Base-by-base conservation (phyloP, 2,329 filamentous ascomycete species). In the Nemania serpens region DNA sequence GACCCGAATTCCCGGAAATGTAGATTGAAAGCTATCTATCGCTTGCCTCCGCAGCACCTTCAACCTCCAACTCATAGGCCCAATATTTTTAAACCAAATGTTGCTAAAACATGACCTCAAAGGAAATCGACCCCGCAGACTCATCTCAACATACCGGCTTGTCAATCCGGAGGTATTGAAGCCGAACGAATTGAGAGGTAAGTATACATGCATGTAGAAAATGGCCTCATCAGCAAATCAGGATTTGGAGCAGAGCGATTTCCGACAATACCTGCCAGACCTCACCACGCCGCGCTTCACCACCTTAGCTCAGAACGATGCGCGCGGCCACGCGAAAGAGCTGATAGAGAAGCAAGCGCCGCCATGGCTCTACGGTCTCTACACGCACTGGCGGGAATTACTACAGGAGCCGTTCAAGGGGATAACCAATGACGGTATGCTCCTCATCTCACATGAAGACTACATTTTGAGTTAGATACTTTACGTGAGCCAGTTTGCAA, bases 391-490 rank as follows among this genome's bases (percentile, higher is more conserved):
- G 86, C 72, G 78, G 50, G 76, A 81, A 36, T 71, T 88, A 9
- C 76, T 87, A 25, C 76, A 85, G 57, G 88, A 91, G 74, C 89
- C 90, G 0, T 92, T 85, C 72, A 86, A 84, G 69, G 90, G 90
- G 22, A 78, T 93, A 18, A 91, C 90, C 0, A 85, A 75, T 11
- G 87, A 92, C 65, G 90, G 89, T 81, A 75, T 29, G 75, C 37
- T 49, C 25, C 22, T 33, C 18, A n/a, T n/a, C n/a, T n/a, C n/a
- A n/a, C n/a, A n/a, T n/a, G n/a, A n/a, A n/a, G n/a, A n/a, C n/a
- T n/a, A n/a, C n/a, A n/a, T n/a, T n/a, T n/a, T n/a, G n/a, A n/a
- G n/a, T n/a, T n/a, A n/a, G n/a, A n/a, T n/a, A n/a, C n/a, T n/a
- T n/a, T n/a, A n/a, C n/a, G n/a, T n/a, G n/a, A n/a, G n/a, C n/a